Conservation (phyloP, 139 green algal genomes). For the Chlamydomonas sphaeroides region DNA sequence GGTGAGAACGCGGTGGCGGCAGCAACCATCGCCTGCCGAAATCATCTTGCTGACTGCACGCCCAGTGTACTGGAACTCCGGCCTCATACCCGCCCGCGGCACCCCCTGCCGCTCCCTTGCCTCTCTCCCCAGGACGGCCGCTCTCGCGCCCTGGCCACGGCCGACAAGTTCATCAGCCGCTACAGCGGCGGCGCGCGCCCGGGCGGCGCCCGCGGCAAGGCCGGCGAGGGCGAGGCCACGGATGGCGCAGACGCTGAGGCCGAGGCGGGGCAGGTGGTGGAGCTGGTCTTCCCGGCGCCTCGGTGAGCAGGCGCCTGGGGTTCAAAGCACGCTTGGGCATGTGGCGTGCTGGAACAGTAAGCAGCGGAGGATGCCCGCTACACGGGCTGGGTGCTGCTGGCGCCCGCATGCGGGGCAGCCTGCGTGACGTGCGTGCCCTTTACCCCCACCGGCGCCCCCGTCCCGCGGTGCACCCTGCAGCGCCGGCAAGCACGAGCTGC, state of each 20-base stretch:
- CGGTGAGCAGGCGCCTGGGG: neutral
- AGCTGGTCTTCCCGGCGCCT: constrained; percentile 68
- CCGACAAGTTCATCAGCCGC: constrained; percentile 45
- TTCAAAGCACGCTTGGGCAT: neutral
- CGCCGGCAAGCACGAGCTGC: constrained; percentile 77
- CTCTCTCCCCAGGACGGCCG: neutral
- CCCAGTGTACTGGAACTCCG: too few relatives aligned
- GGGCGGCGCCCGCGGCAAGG: neutral
- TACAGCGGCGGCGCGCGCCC: neutral
- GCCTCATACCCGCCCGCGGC: too few relatives aligned
- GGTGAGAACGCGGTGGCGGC: too few relatives aligned
- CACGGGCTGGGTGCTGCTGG: too few relatives aligned
- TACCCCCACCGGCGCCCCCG: too few relatives aligned
- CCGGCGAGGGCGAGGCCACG: constrained; percentile 9
- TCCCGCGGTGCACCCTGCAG: constrained; percentile 3
- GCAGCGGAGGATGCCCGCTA: too few relatives aligned
- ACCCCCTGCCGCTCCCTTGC: too few relatives aligned
- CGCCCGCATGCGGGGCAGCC: too few relatives aligned
- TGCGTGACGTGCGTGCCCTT: too few relatives aligned
- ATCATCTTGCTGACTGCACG: too few relatives aligned
- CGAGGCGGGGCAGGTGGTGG: constrained; percentile 71
- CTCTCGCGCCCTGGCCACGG: constrained; percentile 21
- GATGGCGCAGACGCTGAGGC: neutral
- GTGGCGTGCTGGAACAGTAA: too few relatives aligned
- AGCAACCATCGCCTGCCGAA: too few relatives aligned